phyloP scores from a whole-genome alignment of 257 asterid species.

The Rehmannia glutinosa region DNA sequence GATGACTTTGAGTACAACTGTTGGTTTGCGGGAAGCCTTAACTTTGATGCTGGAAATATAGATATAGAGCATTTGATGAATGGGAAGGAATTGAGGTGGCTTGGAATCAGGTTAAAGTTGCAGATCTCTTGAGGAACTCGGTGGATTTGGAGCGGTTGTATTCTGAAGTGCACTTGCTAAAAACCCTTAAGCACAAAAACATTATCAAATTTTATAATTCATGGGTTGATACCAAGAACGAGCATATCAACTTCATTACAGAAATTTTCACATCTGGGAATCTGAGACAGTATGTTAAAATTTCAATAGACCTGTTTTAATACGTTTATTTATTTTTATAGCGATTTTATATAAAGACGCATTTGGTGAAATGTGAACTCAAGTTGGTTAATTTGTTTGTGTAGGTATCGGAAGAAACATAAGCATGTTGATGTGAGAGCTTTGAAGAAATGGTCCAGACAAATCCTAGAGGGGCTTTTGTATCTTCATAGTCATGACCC shows the following conservation, averaged over 20 bases:
- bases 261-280: constrained; percentile 39
- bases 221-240: constrained; percentile 76
- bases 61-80: constrained; percentile 93
- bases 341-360: constrained; percentile 12
- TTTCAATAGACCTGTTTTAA: neutral
- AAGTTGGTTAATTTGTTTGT: constrained; percentile 18
- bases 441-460: constrained; percentile 93
- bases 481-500: constrained; percentile 95
- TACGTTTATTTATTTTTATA: constrained; percentile 24
- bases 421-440: constrained; percentile 90
- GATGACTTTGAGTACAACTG: too few species aligned
- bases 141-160: constrained; percentile 82
- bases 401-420: constrained; percentile 88
- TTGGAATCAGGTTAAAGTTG: constrained; percentile 87
- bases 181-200: constrained; percentile 90
- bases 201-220: constrained; percentile 84
- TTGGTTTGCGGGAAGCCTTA: constrained; percentile 33
- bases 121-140: constrained; percentile 68
- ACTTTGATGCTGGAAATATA: constrained; percentile 35
- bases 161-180: constrained; percentile 92
- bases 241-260: constrained; percentile 66
- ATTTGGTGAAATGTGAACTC: constrained; percentile 2
- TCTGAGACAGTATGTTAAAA: constrained; percentile 59
- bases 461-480: constrained; percentile 85
- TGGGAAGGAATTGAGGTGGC: constrained; percentile 96